Evolutionary conservation across 2,329 filamentous ascomycete species (phyloP).

Genomic region (Coniella lustricola): DNA sequence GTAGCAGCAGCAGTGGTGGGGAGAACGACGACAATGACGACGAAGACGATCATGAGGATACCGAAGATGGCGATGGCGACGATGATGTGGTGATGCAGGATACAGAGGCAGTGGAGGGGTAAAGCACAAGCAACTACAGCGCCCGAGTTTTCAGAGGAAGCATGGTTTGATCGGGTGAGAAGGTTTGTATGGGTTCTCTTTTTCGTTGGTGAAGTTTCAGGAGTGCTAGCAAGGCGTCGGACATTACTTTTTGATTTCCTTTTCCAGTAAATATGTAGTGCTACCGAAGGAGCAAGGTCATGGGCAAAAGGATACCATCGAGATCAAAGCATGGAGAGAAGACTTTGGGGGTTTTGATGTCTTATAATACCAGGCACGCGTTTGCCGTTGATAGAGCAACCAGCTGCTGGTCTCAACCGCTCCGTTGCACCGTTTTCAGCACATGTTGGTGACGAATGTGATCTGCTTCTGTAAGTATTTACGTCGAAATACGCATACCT

Average conservation of each 20-base stretch:
- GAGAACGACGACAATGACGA: conserved; percentile 10
- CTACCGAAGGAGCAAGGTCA: neutral
- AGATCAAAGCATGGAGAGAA: neutral
- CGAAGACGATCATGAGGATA: no score
- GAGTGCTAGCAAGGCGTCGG: conserved; percentile 17
- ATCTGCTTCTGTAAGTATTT: no score
- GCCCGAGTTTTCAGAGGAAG: no score
- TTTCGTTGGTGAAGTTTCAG: conserved; percentile 4
- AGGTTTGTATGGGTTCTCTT: neutral
- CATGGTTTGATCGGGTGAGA: neutral
- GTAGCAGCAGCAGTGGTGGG: conserved; percentile 11
- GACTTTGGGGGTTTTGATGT: neutral
- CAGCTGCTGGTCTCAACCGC: no score
- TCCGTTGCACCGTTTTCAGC: no score
- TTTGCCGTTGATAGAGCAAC: no score
- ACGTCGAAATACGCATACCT: no score
- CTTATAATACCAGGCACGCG: no score
- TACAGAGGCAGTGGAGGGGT: conserved; percentile 14
- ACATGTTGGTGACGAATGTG: no score
- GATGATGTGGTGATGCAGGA: conserved; percentile 22
- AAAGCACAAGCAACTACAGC: neutral
- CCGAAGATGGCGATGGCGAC: conserved; percentile 8
- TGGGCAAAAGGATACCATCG: neutral
- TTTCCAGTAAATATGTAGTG: neutral
- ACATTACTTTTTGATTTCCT: conserved; percentile 2